phyloP scores from a whole-genome alignment of 225 moss, liverwort and hornwort genomes.

The Neckera pumila region DNA sequence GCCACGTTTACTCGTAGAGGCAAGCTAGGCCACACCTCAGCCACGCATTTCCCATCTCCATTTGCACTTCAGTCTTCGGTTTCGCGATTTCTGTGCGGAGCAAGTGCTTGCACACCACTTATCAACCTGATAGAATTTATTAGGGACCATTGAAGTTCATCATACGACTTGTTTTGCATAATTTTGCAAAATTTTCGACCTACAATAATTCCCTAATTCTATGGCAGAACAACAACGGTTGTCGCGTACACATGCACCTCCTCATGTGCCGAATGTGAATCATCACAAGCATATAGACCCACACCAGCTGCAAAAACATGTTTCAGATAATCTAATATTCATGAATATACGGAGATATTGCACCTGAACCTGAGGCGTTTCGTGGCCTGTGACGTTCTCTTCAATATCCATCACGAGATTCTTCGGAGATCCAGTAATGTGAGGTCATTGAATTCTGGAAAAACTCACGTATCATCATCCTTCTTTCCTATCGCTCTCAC shows the following conservation, averaged over 20 bases:
- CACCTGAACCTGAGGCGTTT: not conserved
- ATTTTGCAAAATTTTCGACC: not conserved
- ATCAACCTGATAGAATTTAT: not conserved
- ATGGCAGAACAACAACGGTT: not conserved
- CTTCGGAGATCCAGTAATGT: not conserved
- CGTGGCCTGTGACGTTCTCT: not conserved
- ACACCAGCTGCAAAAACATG: not conserved
- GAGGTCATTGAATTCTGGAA: constrained; percentile 1
- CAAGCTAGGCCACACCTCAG: not conserved
- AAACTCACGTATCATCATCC: not conserved
- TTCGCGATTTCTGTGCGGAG: not conserved
- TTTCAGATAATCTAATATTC: not conserved
- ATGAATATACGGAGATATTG: not conserved
- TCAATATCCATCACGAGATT: not conserved
- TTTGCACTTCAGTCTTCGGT: not conserved
- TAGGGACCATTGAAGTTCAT: not conserved
- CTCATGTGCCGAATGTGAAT: not conserved
- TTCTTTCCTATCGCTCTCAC: not conserved
- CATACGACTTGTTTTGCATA: not conserved
- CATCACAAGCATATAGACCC: not conserved
- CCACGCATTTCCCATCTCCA: not conserved
- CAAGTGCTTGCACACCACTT: not conserved
- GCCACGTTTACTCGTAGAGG: constrained; percentile 11
- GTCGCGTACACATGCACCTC: not conserved
- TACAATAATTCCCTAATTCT: not conserved